Evolutionary conservation across 176 grass and related monocot species (phyloP), one percentile per base, ranked within the genome.

Genomic region (Aegilops umbellulata): DNA sequence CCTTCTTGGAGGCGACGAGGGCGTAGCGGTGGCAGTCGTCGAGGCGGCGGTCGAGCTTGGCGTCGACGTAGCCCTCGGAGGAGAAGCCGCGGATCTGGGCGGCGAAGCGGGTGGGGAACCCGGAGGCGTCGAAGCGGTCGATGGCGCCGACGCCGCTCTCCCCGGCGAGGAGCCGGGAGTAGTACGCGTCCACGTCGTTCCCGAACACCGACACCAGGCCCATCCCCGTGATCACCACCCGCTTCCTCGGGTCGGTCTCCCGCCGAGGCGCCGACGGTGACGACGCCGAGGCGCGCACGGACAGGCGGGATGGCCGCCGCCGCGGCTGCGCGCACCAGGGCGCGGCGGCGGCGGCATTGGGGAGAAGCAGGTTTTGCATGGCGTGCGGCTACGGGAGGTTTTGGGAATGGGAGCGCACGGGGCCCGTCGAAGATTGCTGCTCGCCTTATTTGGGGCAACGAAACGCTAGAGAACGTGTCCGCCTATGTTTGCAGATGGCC

Each of bases 201-300:
- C 87, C 90, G 49, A 92, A 95, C 63, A 95, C 90, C 5, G 90
- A 90, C 47, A 83, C 87, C 46, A 90, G 29, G n/a, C 82, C 93
- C 82, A 81, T 92, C 19, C 90, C 88, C 3, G 89, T 91, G 39
- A 92, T 80, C 71, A 88, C 87, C 78, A 92, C 78, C 23, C 85
- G 87, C 60, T 86, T 94, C 83, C 85, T 86, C 24, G 85, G 90
- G 67, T 90, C 81, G n/a, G 77, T 83, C 84, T 91, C 92, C 30
- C 89, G 78, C 4, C 60, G 81, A 0, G 81, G 85, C 2, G 66
- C 78, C 1, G 49, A 42, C 49, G 49, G 49, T 53, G 49, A 53
- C 12, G 31, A 49, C 30, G 61, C 31, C 20, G 47, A 74, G 5
- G 44, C 64, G 10, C 26, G 63, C 3, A 80, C 83, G 1, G 42